Conservation (phyloP, 2,329 filamentous ascomycete species). For the Phialocephala sp. region DNA sequence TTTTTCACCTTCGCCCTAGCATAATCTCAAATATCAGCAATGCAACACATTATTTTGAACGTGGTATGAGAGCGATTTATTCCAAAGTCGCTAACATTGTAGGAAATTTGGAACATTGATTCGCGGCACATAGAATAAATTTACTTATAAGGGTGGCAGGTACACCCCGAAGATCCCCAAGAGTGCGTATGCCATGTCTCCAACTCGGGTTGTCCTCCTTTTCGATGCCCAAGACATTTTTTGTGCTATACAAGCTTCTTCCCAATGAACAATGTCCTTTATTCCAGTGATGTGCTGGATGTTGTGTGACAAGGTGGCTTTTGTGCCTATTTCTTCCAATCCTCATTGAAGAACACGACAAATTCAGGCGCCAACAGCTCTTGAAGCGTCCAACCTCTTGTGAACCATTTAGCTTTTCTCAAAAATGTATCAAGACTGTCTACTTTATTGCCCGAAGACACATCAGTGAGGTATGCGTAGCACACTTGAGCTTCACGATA, state of each 20-base stretch:
- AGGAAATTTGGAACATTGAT: background rate
- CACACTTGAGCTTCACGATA: conserved; percentile 12
- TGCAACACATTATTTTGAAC: background rate
- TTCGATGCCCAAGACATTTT: conserved; percentile 6
- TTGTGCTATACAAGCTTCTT: conserved; percentile 9
- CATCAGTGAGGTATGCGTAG: conserved; percentile 8
- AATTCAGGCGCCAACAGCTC: conserved; percentile 8
- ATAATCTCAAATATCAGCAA: background rate
- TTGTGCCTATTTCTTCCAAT: conserved; percentile 1
- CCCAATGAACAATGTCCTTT: background rate
- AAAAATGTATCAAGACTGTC: background rate
- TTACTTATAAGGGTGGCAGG: conserved; percentile 3
- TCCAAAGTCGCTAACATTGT: no score
- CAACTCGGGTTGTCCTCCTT: background rate
- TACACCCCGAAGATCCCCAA: background rate
- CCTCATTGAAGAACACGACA: conserved; percentile 1
- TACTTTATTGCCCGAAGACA: background rate
- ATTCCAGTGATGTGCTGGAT: background rate
- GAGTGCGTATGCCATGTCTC: conserved; percentile 1
- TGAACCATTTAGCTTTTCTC: conserved; percentile 8
- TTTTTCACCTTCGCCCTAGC: background rate
- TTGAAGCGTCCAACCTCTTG: conserved; percentile 10
- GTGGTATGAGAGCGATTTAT: background rate
- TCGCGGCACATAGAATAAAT: background rate
- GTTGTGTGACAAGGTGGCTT: background rate